phyloP scores from a whole-genome alignment of 331 rosid species.

The Pyracantha coccinea region DNA sequence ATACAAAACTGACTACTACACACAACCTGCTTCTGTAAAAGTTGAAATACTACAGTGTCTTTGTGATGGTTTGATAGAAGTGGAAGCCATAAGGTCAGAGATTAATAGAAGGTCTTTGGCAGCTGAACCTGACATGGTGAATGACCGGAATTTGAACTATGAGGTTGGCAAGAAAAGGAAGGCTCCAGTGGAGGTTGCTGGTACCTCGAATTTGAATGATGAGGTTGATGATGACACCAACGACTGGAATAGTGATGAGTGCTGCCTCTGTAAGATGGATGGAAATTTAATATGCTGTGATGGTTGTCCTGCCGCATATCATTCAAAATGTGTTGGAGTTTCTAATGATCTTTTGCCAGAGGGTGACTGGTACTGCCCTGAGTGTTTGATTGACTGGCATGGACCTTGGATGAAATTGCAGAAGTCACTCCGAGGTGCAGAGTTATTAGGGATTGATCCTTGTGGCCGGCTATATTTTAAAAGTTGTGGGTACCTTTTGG shows the following conservation, averaged over 20 bases:
- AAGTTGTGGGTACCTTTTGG: slow-evolving; percentile 81
- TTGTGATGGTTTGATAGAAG: slow-evolving; percentile 93
- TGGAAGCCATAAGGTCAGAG: slow-evolving; percentile 76
- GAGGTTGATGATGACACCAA: slow-evolving; percentile 46
- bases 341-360: slow-evolving; percentile 69
- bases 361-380: slow-evolving; percentile 99
- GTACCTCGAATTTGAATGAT: slow-evolving; percentile 45
- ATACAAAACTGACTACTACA: slow-evolving; percentile 58
- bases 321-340: slow-evolving; percentile 85
- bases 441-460: slow-evolving; percentile 72
- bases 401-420: slow-evolving; percentile 56
- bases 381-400: slow-evolving; percentile 63
- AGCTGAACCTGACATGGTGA: slow-evolving; percentile 47
- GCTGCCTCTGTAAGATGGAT: slow-evolving; percentile 98
- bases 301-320: slow-evolving; percentile 99
- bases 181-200: slow-evolving; percentile 38
- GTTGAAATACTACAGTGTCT: slow-evolving; percentile 74
- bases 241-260: slow-evolving; percentile 94
- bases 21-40: slow-evolving; percentile 60
- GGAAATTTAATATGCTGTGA: slow-evolving; percentile 97
- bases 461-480: slow-evolving; percentile 73
- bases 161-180: slow-evolving; percentile 61
- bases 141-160: slow-evolving; percentile 53
- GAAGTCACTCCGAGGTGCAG: slow-evolving; percentile 89
- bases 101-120: slow-evolving; percentile 77